A percentile compares a stretch with the other conserved stretches of the same genome.
phyloP scores from a whole-genome alignment of 495 filamentous ascomycete genomes.

The Astrothelium macrocarpum region DNA sequence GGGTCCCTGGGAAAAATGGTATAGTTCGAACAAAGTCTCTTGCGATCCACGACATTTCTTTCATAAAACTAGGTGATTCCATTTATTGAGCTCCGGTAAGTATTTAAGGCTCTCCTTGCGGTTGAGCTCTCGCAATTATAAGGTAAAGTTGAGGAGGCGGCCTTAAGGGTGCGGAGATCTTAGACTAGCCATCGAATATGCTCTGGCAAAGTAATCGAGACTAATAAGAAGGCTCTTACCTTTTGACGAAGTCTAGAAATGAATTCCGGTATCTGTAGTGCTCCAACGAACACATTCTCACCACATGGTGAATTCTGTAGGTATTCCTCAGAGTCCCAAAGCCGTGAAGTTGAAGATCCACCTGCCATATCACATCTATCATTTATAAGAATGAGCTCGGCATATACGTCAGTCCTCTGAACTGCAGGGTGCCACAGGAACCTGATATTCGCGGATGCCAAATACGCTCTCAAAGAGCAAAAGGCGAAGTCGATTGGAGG shows the following conservation, averaged over 20 bases:
- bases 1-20: too few species aligned
- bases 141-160: too few species aligned
- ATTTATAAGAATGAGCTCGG: conserved; percentile 5
- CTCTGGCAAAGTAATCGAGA: too few species aligned
- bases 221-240: background rate
- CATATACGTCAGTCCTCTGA: background rate
- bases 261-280: conserved; percentile 3
- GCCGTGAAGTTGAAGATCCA: background rate
- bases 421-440: background rate
- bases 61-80: too few species aligned
- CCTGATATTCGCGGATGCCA: background rate
- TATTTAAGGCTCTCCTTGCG: too few species aligned
- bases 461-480: background rate
- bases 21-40: too few species aligned
- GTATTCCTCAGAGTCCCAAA: conserved; percentile 9
- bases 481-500: background rate
- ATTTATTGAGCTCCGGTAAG: too few species aligned
- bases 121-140: too few species aligned
- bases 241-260: conserved; percentile 8
- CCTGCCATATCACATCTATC: conserved; percentile 3
- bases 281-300: background rate
- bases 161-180: too few species aligned
- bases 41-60: too few species aligned
- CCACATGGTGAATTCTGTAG: background rate
- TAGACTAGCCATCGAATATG: too few species aligned